Base-by-base conservation (phyloP, 306 rosid species). In the Notholithocarpus densiflorus region DNA sequence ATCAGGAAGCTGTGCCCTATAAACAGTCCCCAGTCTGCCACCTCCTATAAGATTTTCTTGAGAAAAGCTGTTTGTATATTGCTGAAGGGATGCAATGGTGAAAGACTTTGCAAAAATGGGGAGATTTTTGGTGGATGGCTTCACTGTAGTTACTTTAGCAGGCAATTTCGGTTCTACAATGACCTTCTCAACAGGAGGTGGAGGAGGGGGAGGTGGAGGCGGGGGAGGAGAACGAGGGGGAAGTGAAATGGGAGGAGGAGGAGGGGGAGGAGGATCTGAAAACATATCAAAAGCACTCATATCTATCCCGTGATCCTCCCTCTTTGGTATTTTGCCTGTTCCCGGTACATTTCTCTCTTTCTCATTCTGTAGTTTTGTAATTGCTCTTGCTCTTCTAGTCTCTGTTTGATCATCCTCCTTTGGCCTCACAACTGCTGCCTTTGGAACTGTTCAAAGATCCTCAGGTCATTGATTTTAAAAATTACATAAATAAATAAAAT, bases 1-100 rank as follows among this genome's bases (percentile, higher is more conserved):
- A 55, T 82, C 80, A 74, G 99, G 98, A 64, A 93, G 94, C 87
- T 91, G 89, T 40, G 99, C 99, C 87, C 90, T 88, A 78, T 96
- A 96, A 61, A 93, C 99, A 19, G 51, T 91, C 73, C 99, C 99
- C 84, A 96, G 83, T 96, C 87, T 93, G 84, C 99, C 99, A 31
- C 61, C 82, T 88, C 98, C 99, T 59, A 96, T 73, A 76, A 89
- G 88, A 84, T 93, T 93, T 65, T 96, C 98, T 75, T 75, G 92
- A 57, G 99, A 93, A 80, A 96, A 96, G 89, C 98, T 96, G 85
- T 96, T 89, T 79, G 99, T 96, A 74, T 86, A 88, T 80, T 96
- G 98, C 82, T 96, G 99, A 82, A 96, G 99, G 77, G 90, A 89
- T 21, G 99, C 99, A 82, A 96, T 87, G 55, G 91, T 80, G 83